Evolutionary conservation across 176 grass and related monocot species (phyloP).

Genomic region (sorghum (Sorghum bicolor)): DNA sequence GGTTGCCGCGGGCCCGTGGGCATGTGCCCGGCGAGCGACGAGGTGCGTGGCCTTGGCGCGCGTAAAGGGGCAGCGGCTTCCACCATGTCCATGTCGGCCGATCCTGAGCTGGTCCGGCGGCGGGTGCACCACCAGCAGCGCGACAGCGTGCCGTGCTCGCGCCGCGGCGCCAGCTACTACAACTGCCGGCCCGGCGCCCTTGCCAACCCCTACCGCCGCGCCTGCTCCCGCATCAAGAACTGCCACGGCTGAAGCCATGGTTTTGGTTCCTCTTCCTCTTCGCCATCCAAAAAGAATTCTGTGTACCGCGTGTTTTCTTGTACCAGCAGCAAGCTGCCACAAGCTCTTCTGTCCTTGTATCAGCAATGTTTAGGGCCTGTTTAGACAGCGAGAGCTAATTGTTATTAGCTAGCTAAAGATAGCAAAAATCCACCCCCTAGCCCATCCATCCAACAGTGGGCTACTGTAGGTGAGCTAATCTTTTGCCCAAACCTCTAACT

Average conservation of each 20-base stretch:
- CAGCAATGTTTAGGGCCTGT: not conserved
- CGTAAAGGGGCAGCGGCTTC: not conserved
- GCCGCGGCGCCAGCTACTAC: not conserved
- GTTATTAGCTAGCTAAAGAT: not conserved
- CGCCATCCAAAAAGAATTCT: not conserved
- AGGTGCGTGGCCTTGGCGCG: not conserved
- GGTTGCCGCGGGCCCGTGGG: not conserved
- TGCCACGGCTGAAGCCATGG: not conserved
- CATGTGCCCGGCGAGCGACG: not conserved
- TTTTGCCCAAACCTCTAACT: not conserved
- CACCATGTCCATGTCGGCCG: not conserved
- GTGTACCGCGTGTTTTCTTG: not conserved
- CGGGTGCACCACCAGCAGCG: not conserved
- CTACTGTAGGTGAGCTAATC: not conserved
- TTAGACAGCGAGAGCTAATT: not conserved
- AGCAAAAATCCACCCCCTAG: not conserved
- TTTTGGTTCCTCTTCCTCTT: too few species aligned
- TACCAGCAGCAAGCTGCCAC: not conserved
- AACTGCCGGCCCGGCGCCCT: not conserved
- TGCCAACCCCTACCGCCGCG: not conserved
- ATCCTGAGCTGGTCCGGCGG: not conserved
- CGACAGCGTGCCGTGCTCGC: not conserved
- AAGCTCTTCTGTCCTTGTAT: not conserved
- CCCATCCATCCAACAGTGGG: not conserved
- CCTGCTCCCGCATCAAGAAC: not conserved